Conservation (phyloP, 768 basidiomycete genomes). For the Suillus paluster region DNA sequence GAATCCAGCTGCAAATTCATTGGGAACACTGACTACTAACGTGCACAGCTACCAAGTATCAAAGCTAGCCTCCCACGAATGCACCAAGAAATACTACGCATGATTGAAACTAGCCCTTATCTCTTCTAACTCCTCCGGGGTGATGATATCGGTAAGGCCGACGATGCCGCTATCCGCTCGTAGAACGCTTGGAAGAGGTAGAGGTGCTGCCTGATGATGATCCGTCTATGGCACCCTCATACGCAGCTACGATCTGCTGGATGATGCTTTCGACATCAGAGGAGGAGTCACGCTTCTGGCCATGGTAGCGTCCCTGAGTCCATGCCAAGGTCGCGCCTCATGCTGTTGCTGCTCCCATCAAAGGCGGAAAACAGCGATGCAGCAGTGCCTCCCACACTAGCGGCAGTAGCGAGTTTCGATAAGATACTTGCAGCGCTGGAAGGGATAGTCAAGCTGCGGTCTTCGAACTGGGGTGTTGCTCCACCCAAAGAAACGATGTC, state of each 20-base stretch:
- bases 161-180: no score
- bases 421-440: background rate
- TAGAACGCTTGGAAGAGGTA: background rate
- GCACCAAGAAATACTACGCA: background rate
- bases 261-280: background rate
- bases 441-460: background rate
- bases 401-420: background rate
- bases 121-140: background rate
- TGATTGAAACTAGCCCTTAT: background rate
- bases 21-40: no score
- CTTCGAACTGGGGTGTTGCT: background rate
- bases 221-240: background rate
- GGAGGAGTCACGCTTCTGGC: background rate
- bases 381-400: background rate
- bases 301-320: background rate
- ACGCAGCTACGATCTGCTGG: background rate
- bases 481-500: background rate
- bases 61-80: background rate
- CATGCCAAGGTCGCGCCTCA: background rate
- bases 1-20: no score
- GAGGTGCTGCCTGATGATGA: background rate
- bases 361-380: background rate
- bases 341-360: background rate
- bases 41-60: background rate
- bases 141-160: background rate